Percentiles rank a stretch among this genome's conserved stretches.
Evolutionary conservation across 2,329 filamentous ascomycete species (phyloP).

Genomic region (Lasiodiplodia hormozganensis): DNA sequence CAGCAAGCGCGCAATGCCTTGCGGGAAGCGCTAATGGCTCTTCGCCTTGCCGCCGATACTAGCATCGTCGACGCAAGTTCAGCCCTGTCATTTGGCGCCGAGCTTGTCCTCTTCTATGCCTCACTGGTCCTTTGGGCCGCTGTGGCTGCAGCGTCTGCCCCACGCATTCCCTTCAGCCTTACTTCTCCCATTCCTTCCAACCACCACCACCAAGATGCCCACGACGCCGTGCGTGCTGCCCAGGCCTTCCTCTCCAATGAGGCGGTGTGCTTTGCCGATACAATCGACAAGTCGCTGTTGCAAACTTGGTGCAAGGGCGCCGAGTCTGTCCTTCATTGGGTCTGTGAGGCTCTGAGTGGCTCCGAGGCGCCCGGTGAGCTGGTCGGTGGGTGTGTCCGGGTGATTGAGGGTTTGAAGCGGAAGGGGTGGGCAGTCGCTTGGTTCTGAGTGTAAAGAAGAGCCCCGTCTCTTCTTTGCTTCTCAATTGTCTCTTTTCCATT

Average conservation of each 20-base stretch:
- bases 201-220: background rate
- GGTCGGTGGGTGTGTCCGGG: slow-evolving; percentile 12
- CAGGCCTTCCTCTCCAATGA: background rate
- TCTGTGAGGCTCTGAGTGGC: slow-evolving; percentile 10
- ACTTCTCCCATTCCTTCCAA: background rate
- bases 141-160: slow-evolving; percentile 1
- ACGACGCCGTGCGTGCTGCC: background rate
- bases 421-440: slow-evolving; percentile 11
- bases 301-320: slow-evolving; percentile 13
- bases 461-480: background rate
- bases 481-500: background rate
- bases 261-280: background rate
- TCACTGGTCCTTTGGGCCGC: slow-evolving; percentile 44
- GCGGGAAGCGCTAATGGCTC: slow-evolving; percentile 38
- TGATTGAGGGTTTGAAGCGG: slow-evolving; percentile 9
- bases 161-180: slow-evolving; percentile 1
- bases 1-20: slow-evolving; percentile 29
- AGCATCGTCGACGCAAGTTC: slow-evolving; percentile 39
- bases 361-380: slow-evolving; percentile 20
- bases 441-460: slow-evolving; percentile 22
- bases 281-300: slow-evolving; percentile 1
- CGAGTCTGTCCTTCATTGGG: slow-evolving; percentile 18
- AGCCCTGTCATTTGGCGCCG: slow-evolving; percentile 38
- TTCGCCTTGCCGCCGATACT: slow-evolving; percentile 39
- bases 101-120: slow-evolving; percentile 46